Percentiles rank a stretch among this genome's conserved stretches.
phyloP scores from a whole-genome alignment of 257 asterid genomes.

The Leptodermis oblonga region DNA sequence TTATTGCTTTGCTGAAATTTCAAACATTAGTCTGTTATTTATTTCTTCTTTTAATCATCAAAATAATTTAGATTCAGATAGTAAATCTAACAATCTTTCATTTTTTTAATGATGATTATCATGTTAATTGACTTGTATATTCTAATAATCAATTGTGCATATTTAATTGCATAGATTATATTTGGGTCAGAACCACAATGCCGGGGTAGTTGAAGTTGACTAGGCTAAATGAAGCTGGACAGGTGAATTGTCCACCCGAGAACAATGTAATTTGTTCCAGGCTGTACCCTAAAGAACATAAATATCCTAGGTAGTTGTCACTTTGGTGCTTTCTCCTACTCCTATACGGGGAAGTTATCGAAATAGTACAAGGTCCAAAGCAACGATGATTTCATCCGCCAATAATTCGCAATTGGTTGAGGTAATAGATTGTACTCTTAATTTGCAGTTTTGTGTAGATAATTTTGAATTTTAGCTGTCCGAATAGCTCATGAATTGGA shows the following conservation, averaged over 20 bases:
- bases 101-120: no score
- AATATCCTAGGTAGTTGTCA: constrained; percentile 54
- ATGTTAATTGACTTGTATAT: no score
- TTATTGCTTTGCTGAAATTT: no score
- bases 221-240: constrained; percentile 36
- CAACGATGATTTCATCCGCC: constrained; percentile 25
- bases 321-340: constrained; percentile 78
- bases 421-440: constrained; percentile 36
- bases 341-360: constrained; percentile 84
- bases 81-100: no score
- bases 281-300: constrained; percentile 61
- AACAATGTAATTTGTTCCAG: constrained; percentile 31
- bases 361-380: constrained; percentile 47
- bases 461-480: background rate
- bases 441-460: background rate
- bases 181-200: constrained; percentile 57
- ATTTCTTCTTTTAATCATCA: no score
- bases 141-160: no score
- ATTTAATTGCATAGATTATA: no score
- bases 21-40: no score
- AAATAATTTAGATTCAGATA: no score
- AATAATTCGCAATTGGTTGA: constrained; percentile 35
- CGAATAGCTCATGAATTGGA: constrained; percentile 6
- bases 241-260: constrained; percentile 27
- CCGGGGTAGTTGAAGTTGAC: constrained; percentile 72